Percentiles rank a stretch among this genome's conserved stretches.
Conservation (phyloP, 169 alveolate genomes). For the Plasmodium cynomolgi region DNA sequence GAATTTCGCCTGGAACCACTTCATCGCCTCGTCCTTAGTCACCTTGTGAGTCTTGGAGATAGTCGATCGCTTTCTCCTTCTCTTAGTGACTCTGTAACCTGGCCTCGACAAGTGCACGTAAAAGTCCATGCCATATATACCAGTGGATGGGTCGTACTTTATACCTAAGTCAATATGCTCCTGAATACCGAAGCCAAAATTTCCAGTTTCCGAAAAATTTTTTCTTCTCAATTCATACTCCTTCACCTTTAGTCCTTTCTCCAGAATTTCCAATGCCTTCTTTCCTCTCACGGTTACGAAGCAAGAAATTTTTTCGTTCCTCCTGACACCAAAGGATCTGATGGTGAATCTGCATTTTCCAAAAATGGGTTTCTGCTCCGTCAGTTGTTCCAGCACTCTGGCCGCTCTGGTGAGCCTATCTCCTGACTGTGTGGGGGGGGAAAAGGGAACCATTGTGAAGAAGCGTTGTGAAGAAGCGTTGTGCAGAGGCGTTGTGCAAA, state of each 20-base stretch:
- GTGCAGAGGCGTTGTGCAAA: too few species aligned
- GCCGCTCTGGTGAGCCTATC: slow-evolving; percentile 99
- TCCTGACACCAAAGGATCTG: slow-evolving; percentile 98
- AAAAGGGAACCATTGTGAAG: too few species aligned
- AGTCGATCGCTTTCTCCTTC: slow-evolving; percentile 93
- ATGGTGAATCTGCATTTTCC: slow-evolving; percentile 97
- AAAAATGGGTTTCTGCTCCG: slow-evolving; percentile 98
- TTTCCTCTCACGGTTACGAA: slow-evolving; percentile 99
- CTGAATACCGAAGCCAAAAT: slow-evolving; percentile 99
- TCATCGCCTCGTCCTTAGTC: slow-evolving; percentile 96
- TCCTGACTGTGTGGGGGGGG: slow-evolving; percentile 90
- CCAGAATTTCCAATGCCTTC: slow-evolving; percentile 98
- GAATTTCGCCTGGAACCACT: slow-evolving; percentile 97
- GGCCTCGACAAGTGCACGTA: slow-evolving; percentile 98
- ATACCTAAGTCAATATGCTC: slow-evolving; percentile 99
- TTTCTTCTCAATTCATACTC: slow-evolving; percentile 98
- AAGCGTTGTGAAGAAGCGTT: too few species aligned
- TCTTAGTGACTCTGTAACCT: slow-evolving; percentile 97
- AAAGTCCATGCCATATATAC: slow-evolving; percentile 99
- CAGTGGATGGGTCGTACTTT: slow-evolving; percentile 99
- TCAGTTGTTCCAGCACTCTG: slow-evolving; percentile 98
- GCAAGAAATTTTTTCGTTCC: slow-evolving; percentile 99
- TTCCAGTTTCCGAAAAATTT: slow-evolving; percentile 98
- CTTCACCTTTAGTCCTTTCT: slow-evolving; percentile 99
- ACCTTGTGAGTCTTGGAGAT: slow-evolving; percentile 96